phyloP scores from a whole-genome alignment of 176 grass and related monocot species.

The Phoenix dactylifera region DNA sequence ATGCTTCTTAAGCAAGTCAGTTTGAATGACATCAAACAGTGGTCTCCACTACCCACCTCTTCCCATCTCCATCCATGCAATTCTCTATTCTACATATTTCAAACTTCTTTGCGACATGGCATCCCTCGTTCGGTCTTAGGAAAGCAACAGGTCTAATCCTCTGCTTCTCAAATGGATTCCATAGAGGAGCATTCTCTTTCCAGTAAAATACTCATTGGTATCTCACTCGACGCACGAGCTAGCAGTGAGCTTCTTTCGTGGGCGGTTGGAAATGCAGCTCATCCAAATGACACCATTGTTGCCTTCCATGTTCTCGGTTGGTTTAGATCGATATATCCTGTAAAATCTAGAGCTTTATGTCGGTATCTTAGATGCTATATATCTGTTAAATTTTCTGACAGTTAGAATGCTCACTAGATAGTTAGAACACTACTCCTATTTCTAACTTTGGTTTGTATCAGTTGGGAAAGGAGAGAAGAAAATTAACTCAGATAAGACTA shows the following conservation, averaged over 20 bases:
- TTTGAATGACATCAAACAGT: constrained; percentile 18
- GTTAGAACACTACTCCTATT: too few relatives aligned
- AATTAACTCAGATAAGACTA: constrained; percentile 27
- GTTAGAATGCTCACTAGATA: too few relatives aligned
- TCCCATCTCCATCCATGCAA: constrained; percentile 7
- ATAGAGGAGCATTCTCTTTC: constrained; percentile 45
- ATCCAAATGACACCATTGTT: constrained; percentile 62
- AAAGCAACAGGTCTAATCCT: constrained; percentile 11
- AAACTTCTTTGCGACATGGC: neutral
- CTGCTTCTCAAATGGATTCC: constrained; percentile 39
- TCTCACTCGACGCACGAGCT: constrained; percentile 42
- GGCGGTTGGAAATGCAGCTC: constrained; percentile 53
- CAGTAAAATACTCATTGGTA: constrained; percentile 64
- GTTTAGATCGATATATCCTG: neutral
- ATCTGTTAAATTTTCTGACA: too few relatives aligned
- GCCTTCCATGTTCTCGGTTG: constrained; percentile 80
- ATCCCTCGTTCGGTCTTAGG: constrained; percentile 16
- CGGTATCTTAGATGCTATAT: too few relatives aligned
- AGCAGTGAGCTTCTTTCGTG: constrained; percentile 80
- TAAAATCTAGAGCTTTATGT: neutral
- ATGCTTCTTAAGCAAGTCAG: constrained; percentile 31
- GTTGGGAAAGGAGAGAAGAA: constrained; percentile 28
- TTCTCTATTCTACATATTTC: constrained; percentile 14
- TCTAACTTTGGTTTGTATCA: neutral
- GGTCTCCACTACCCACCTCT: constrained; percentile 23